Evolutionary conservation across 2,329 filamentous ascomycete genomes (phyloP), one percentile per base, ranked within the genome.

Genomic region (Sporothrix variecibatus): DNA sequence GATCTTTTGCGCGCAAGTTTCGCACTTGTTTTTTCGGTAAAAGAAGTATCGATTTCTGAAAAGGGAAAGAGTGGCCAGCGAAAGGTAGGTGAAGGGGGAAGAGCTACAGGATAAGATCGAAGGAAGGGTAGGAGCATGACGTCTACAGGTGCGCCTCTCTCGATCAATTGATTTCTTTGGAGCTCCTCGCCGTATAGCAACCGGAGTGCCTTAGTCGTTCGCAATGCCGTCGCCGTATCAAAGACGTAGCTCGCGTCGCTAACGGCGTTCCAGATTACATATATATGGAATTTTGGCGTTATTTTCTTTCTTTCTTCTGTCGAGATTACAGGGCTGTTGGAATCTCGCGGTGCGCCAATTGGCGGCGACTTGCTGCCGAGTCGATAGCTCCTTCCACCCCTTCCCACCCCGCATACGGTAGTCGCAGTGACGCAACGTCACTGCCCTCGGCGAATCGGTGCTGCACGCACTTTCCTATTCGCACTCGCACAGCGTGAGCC

Each of bases 361-460:
- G 62, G 62, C 38, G 38, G n/a, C 62, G 34, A 46, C n/a, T 17
- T 43, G 11, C 23, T 51, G 28, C 3, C 65, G 65, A 68, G 46
- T 68, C 65, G 43, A 68, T 31, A 68, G 65, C 65, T 68, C 65
- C 38, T 67, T 46, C 62, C 62, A 38, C 46, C 38, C 62, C 40
- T 11, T 53, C 23, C 7, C 49, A 23, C 49, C 60, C 65, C 65
- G 65, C 65, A 46, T 67, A 46, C 40, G 40, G 62, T 9, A 51
- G 38, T 46, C n/a, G 62, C n/a, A 51, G 43, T 68, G 26, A 51
- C 46, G 28, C 65, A 34, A 26, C 65, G 65, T 68, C 43, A 68
- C 43, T 67, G 64, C 12, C 43, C 23, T 68, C 43, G 65, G 65
- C 65, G 65, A 51, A 68, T 34, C 20, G 64, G 65, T 26, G 40